A percentile compares a stretch with the other conserved stretches of the same genome.
These are phyloP conservation scores for Staphylotrichum longicolle DNA, from an alignment of 495 filamentous ascomycete genomes.

Conservation along the genomic window DNA sequence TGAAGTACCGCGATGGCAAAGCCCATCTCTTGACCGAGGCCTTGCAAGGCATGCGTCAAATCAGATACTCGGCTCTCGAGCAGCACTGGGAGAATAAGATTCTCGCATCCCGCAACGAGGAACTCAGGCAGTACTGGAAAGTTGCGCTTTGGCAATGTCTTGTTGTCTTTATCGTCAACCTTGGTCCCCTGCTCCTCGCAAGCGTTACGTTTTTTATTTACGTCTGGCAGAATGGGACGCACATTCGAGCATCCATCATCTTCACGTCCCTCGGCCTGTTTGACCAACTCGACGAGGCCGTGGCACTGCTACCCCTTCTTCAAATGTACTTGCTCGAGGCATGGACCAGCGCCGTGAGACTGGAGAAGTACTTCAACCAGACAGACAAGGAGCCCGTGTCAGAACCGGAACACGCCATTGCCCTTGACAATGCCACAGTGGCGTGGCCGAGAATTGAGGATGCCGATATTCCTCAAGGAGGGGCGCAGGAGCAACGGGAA, in stretches of 20 bases:
- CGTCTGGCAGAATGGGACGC: slow-evolving; percentile 37
- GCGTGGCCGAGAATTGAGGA: slow-evolving; percentile 30
- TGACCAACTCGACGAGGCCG: slow-evolving; percentile 32
- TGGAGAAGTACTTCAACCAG: slow-evolving; percentile 32
- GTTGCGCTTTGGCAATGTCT: slow-evolving; percentile 52
- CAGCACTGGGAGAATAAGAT: slow-evolving; percentile 65
- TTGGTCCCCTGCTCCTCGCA: slow-evolving; percentile 62
- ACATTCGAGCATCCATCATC: slow-evolving; percentile 30
- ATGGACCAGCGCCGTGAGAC: slow-evolving; percentile 30
- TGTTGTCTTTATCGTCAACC: slow-evolving; percentile 56
- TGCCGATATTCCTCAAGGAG: slow-evolving; percentile 24
- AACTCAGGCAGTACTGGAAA: slow-evolving; percentile 59
- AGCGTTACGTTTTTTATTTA: slow-evolving; percentile 60
- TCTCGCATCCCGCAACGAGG: slow-evolving; percentile 52
- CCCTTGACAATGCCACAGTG: slow-evolving; percentile 31
- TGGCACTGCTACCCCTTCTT: slow-evolving; percentile 24
- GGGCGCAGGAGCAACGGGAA: slow-evolving; percentile 18
- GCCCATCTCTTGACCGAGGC: slow-evolving; percentile 68
- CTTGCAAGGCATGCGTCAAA: slow-evolving; percentile 69
- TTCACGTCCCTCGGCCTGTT: slow-evolving; percentile 34
- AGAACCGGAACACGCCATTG: slow-evolving; percentile 19
- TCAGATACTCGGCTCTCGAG: slow-evolving; percentile 73
- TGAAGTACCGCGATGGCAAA: slow-evolving; percentile 68
- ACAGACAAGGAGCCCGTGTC: slow-evolving; percentile 25
- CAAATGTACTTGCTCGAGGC: slow-evolving; percentile 31